Percentiles rank a stretch among this genome's conserved stretches.
Conservation (phyloP, 371 early-diverging fungal genomes). For the Choanephora cucurbitarum region DNA sequence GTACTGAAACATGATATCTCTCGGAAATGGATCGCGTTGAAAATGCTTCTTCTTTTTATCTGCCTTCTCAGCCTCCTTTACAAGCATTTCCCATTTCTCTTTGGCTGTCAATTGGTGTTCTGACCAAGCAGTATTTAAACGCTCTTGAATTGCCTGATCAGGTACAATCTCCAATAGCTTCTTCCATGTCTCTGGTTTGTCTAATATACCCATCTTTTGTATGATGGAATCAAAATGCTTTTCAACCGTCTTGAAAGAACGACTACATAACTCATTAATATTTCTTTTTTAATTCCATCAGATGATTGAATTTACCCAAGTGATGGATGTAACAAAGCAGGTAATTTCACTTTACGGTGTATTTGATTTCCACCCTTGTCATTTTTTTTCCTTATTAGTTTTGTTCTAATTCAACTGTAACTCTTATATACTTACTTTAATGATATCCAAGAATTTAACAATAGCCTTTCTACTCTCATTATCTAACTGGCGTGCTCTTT, state of each 20-base stretch:
- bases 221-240: conserved; percentile 69
- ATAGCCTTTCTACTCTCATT: conserved; percentile 85
- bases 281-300: no score
- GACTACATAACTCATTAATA: no score
- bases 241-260: conserved; percentile 62
- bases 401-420: no score
- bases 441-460: conserved; percentile 80
- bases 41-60: conserved; percentile 17
- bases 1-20: conserved; percentile 86
- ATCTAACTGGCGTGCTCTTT: conserved; percentile 77
- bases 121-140: conserved; percentile 53
- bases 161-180: conserved; percentile 77
- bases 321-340: conserved; percentile 61
- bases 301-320: conserved; percentile 53
- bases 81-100: conserved; percentile 63
- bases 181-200: conserved; percentile 61
- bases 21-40: conserved; percentile 24
- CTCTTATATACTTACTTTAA: conserved; percentile 47
- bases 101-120: conserved; percentile 44
- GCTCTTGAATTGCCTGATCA: conserved; percentile 60
- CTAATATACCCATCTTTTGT: conserved; percentile 75
- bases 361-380: conserved; percentile 73
- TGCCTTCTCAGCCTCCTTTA: conserved; percentile 5
- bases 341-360: conserved; percentile 70
- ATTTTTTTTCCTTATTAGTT: no score